Conservation (phyloP, 345 rosid genomes). For the Erodium maritimum region DNA sequence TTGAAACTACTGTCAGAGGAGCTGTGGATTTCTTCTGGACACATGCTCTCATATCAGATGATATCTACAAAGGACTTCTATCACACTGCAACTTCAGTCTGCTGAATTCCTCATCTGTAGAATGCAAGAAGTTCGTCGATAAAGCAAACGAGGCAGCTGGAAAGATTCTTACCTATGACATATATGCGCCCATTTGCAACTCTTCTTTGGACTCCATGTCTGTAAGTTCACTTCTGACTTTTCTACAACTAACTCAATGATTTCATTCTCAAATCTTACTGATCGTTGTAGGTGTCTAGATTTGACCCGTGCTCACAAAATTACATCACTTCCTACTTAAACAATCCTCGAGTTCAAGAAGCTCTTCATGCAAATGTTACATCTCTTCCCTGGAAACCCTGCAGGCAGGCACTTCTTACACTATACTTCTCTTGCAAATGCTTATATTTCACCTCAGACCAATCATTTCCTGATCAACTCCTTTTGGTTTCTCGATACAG, state of each 20-base stretch:
- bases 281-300: conserved; percentile 18
- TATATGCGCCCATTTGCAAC: conserved; percentile 61
- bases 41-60: conserved; percentile 13
- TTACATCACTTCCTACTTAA: conserved; percentile 59
- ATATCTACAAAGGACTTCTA: conserved; percentile 6
- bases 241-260: too few species aligned
- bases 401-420: conserved; percentile 51
- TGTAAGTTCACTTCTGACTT: conserved; percentile 3
- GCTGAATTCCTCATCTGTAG: conserved; percentile 9
- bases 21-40: conserved; percentile 9
- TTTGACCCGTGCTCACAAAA: conserved; percentile 66
- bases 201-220: conserved; percentile 11
- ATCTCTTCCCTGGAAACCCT: conserved; percentile 59
- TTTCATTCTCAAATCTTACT: too few species aligned
- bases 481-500: background rate
- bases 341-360: conserved; percentile 57
- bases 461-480: background rate
- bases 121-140: conserved; percentile 26
- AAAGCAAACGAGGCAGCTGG: conserved; percentile 9
- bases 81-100: conserved; percentile 3
- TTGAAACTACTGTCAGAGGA: conserved; percentile 7
- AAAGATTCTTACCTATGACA: conserved; percentile 45
- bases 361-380: conserved; percentile 80
- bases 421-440: background rate
- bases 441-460: background rate